Percentiles rank a stretch among this genome's conserved stretches.
These are phyloP conservation scores for Corylus heterophylla DNA, from an alignment of 306 rosid species.

Conservation along the genomic window DNA sequence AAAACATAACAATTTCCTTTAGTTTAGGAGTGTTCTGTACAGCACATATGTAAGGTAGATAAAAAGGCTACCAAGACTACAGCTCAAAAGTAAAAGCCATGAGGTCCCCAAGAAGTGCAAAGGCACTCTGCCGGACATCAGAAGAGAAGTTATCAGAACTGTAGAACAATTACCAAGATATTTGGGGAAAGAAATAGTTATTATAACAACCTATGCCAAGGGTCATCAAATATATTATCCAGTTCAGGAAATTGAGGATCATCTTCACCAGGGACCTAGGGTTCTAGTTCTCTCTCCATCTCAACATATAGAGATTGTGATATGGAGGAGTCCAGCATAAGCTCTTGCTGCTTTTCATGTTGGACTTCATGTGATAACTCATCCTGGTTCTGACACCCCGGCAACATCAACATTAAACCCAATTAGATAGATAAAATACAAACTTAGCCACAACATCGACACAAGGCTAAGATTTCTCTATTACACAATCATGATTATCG, in stretches of 20 bases:
- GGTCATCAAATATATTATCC: slow-evolving; percentile 76
- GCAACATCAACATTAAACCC: slow-evolving; percentile 29
- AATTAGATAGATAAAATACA: slow-evolving; percentile 27
- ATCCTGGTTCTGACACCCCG: slow-evolving; percentile 61
- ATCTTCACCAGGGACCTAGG: slow-evolving; percentile 91
- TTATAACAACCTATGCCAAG: no score
- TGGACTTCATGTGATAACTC: slow-evolving; percentile 54
- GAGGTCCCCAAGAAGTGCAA: no score
- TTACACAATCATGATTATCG: slow-evolving; percentile 12
- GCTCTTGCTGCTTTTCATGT: slow-evolving; percentile 58
- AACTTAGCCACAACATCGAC: slow-evolving; percentile 21
- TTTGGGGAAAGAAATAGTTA: slow-evolving; percentile 36
- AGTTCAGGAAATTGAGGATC: slow-evolving; percentile 78
- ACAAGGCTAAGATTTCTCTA: not conserved
- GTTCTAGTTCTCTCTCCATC: slow-evolving; percentile 76
- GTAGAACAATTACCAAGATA: slow-evolving; percentile 31
- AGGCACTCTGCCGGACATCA: no score
- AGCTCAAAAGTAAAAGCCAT: no score
- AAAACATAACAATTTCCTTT: no score
- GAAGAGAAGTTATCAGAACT: slow-evolving; percentile 15
- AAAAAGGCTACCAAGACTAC: no score
- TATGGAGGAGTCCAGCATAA: slow-evolving; percentile 80
- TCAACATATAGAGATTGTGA: slow-evolving; percentile 76
- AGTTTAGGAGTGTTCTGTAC: no score
- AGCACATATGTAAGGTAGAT: no score